Percentiles rank a stretch among this genome's conserved stretches.
Conservation (phyloP, 176 grass and related monocot species). For the Otatea glauca region DNA sequence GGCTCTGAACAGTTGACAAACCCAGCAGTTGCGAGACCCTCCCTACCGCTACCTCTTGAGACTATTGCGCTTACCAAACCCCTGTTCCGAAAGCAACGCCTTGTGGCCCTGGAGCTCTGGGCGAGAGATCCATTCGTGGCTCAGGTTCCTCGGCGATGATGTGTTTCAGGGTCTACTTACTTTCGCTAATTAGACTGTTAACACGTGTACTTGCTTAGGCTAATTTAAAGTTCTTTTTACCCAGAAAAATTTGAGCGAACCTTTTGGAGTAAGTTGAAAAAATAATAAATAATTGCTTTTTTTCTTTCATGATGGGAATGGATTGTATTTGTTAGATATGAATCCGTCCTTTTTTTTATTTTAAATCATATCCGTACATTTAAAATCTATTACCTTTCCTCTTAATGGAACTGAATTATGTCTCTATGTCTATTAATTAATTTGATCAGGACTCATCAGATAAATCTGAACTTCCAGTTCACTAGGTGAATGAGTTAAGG, state of each 20-base stretch:
- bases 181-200: conserved; percentile 25
- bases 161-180: conserved; percentile 31
- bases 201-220: conserved; percentile 37
- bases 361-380: not conserved
- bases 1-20: conserved; percentile 11
- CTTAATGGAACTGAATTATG: conserved; percentile 2
- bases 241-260: not conserved
- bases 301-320: not conserved
- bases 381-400: conserved; percentile 11
- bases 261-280: conserved; percentile 36
- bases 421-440: not conserved
- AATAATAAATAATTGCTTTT: not conserved
- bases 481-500: not conserved
- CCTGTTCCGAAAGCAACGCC: conserved; percentile 50
- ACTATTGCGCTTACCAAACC: conserved; percentile 67
- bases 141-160: conserved; percentile 28
- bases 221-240: not conserved
- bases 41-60: conserved; percentile 20
- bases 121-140: conserved; percentile 36
- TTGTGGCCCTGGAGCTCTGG: not conserved
- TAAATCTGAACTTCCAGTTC: not conserved
- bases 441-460: not conserved
- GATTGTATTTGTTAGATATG: not conserved
- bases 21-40: conserved; percentile 15
- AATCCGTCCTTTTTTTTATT: conserved; percentile 25